These are phyloP conservation scores for Ophiostoma populinum DNA, from an alignment of 2,329 filamentous ascomycete species.

Conservation along the genomic window DNA sequence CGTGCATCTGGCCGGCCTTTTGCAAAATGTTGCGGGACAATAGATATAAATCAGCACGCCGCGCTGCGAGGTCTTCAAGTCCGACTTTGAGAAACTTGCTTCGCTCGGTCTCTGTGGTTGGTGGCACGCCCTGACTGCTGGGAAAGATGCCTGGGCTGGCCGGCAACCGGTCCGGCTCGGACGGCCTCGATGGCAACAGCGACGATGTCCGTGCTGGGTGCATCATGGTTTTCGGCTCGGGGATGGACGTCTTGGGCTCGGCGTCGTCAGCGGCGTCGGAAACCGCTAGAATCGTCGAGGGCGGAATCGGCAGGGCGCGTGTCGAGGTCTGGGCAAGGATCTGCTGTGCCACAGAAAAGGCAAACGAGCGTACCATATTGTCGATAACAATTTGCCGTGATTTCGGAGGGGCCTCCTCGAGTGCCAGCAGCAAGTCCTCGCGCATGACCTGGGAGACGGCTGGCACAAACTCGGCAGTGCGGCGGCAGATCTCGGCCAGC, in stretches of 20 bases:
- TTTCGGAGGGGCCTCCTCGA: conserved; percentile 18
- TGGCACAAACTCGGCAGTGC: conserved; percentile 71
- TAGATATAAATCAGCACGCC: conserved; percentile 65
- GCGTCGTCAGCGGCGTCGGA: conserved; percentile 19
- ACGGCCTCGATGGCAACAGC: conserved; percentile 23
- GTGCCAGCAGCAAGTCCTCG: conserved; percentile 52
- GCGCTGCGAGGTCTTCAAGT: conserved; percentile 65
- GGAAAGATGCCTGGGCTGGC: conserved; percentile 37
- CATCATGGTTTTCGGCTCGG: conserved; percentile 54
- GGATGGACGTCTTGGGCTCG: conserved; percentile 44
- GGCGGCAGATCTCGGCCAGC: conserved; percentile 71
- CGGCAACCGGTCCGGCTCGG: conserved; percentile 19
- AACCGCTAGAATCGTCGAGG: conserved; percentile 37
- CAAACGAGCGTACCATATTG: conserved; percentile 62
- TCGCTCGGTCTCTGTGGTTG: conserved; percentile 21
- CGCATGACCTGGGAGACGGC: conserved; percentile 64
- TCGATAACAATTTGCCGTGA: conserved; percentile 35
- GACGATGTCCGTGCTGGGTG: conserved; percentile 50
- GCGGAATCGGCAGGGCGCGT: conserved; percentile 47
- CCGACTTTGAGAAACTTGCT: conserved; percentile 43
- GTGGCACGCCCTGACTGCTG: conserved; percentile 22
- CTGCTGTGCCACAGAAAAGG: conserved; percentile 59
- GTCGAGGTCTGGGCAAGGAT: conserved; percentile 60
- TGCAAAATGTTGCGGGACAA: conserved; percentile 68
- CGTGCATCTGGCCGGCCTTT: conserved; percentile 49